Conservation (phyloP, 2,329 filamentous ascomycete genomes). For the Xylariaceae sp. region DNA sequence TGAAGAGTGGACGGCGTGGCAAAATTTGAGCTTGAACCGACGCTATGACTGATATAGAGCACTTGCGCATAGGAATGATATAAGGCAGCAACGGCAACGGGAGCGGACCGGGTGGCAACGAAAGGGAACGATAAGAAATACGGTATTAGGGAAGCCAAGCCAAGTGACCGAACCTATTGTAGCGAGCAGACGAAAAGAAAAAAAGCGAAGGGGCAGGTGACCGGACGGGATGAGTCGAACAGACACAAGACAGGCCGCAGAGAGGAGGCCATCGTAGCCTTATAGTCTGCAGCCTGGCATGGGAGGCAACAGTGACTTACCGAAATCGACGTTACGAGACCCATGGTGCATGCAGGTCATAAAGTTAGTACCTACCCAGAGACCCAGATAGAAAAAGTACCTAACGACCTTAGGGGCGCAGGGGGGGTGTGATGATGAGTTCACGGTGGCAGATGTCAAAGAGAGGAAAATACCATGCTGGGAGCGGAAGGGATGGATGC, state of each 20-base stretch:
- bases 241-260: constrained; percentile 20
- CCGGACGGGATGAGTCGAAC: constrained; percentile 27
- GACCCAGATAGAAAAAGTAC: constrained; percentile 16
- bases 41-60: constrained; percentile 16
- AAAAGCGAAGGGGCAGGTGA: constrained; percentile 27
- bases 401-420: too few species aligned
- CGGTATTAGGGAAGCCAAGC: too few species aligned
- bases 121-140: constrained; percentile 23
- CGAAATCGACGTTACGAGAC: constrained; percentile 21
- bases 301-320: constrained; percentile 30
- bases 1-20: neutral
- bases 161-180: constrained; percentile 13
- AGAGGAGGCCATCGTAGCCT: constrained; percentile 49
- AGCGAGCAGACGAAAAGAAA: constrained; percentile 26
- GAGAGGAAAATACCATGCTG: neutral
- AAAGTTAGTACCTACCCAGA: constrained; percentile 7
- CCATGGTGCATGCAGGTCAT: constrained; percentile 19
- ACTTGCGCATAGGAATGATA: constrained; percentile 16
- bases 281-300: constrained; percentile 47
- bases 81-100: constrained; percentile 22
- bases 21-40: constrained; percentile 8
- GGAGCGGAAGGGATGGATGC: neutral
- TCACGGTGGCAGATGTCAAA: neutral
- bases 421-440: constrained; percentile 14
- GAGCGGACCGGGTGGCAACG: constrained; percentile 14